Evolutionary conservation across 352 stramenopile species (phyloP), one percentile per base, ranked within the genome.

Genomic region (Phytophthora lateralis): DNA sequence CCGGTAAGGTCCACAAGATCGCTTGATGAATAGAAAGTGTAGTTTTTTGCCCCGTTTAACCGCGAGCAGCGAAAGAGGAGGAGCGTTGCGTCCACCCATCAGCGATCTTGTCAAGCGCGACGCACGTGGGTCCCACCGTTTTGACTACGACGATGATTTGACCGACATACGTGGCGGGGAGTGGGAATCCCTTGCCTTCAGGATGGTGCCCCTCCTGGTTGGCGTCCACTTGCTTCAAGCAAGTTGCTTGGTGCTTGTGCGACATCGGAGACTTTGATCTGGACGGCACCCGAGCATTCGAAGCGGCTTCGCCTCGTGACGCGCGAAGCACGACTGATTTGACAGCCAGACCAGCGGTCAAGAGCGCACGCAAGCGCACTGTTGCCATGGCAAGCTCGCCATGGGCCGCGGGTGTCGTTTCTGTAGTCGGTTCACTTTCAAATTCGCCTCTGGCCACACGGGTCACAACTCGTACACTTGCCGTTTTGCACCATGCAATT

Each of bases 291-390:
- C 45, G 53, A 47, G 53, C 39, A 18, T 69, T 69, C 60, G 53
- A 61, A 63, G 50, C 41, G 14, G 21, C 32, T 55, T 37, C 54
- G 43, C 32, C 26, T 47, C 39, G 43, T 55, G 49, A 50, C 51
- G 51, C 52, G 6, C 29, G 34, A 45, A 29, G 18, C 52, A 37
- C 48, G 61, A 45, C 54, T 59, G 46, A 47, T 49, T 50, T 49
- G 46, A 37, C 37, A 24, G 21, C 29, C 17, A 45, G 41, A 26
- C 32, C 21, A 47, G 54, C 4, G 27, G 32, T 35, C 43, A 44
- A 34, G 30, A 52, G 18, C 51, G 61, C 61, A 69, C 61, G 61
- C 61, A 65, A 69, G 61, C 27, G 48, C 20, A 58, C 38, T 52
- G 39, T 58, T 64, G 60, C 12, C 37, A n/a, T 6, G 6, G 34